Evolutionary conservation across 768 basidiomycete species (phyloP).

Genomic region (Suillus plorans): DNA sequence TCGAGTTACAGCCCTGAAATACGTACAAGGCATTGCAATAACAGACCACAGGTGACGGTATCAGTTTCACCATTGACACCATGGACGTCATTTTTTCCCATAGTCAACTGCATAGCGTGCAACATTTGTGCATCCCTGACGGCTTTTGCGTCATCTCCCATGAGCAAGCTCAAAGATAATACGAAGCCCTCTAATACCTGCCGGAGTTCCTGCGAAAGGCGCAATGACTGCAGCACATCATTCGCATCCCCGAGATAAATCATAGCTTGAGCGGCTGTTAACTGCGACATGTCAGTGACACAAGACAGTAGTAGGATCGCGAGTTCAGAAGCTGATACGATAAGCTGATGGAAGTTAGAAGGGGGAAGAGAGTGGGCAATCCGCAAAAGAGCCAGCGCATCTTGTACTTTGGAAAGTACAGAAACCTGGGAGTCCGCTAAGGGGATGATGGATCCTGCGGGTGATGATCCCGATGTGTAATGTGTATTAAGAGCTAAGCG

Average conservation of each 20-base stretch:
- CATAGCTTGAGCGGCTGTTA: slow-evolving; percentile 62
- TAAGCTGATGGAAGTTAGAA: slow-evolving; percentile 54
- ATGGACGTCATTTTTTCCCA: slow-evolving; percentile 57
- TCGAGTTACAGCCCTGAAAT: background rate
- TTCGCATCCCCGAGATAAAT: slow-evolving; percentile 47
- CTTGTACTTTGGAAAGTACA: slow-evolving; percentile 55
- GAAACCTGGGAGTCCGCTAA: slow-evolving; percentile 46
- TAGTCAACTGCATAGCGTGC: slow-evolving; percentile 57
- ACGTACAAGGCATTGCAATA: slow-evolving; percentile 62
- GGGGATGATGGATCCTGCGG: slow-evolving; percentile 56
- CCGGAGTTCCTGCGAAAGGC: slow-evolving; percentile 51
- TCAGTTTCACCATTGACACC: slow-evolving; percentile 65
- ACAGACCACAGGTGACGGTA: slow-evolving; percentile 58
- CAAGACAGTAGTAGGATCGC: slow-evolving; percentile 60
- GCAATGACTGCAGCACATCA: slow-evolving; percentile 51
- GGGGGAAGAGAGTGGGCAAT: slow-evolving; percentile 53
- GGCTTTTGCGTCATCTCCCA: slow-evolving; percentile 69
- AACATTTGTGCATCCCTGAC: slow-evolving; percentile 72
- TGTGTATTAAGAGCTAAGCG: slow-evolving; percentile 63
- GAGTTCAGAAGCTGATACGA: slow-evolving; percentile 61
- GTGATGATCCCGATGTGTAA: slow-evolving; percentile 53
- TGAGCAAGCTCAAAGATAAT: slow-evolving; percentile 55
- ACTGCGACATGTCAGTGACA: slow-evolving; percentile 58
- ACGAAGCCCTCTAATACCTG: slow-evolving; percentile 60
- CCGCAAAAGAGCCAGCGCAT: slow-evolving; percentile 58